Conservation (phyloP, 1,139 yeast species). For the Eremothecium cymbalariae region DNA sequence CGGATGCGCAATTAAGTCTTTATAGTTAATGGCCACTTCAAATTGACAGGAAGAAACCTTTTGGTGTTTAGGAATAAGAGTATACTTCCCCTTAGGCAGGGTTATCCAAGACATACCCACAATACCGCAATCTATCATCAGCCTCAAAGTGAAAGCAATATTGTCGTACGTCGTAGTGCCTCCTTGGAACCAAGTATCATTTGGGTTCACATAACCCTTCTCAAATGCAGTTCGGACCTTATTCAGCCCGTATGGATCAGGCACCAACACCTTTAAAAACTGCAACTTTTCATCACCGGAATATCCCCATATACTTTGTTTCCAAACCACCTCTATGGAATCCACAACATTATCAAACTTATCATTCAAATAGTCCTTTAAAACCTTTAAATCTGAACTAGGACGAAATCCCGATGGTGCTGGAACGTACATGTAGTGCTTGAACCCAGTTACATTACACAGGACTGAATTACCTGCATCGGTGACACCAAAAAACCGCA, state of each 20-base stretch:
- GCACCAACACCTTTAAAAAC: conserved; percentile 64
- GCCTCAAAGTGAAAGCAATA: conserved; percentile 71
- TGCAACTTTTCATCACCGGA: conserved; percentile 72
- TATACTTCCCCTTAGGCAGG: conserved; percentile 66
- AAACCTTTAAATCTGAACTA: conserved; percentile 42
- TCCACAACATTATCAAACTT: conserved; percentile 42
- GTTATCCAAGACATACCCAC: conserved; percentile 99
- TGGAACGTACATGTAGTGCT: conserved; percentile 87
- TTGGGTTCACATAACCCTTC: conserved; percentile 66
- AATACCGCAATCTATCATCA: conserved; percentile 86
- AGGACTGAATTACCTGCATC: conserved; percentile 78
- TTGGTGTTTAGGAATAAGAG: conserved; percentile 34
- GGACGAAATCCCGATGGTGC: conserved; percentile 50
- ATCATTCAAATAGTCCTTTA: conserved; percentile 43
- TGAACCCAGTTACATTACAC: conserved; percentile 82
- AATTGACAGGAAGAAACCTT: conserved; percentile 73
- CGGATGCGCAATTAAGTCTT: conserved; percentile 65
- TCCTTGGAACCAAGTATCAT: conserved; percentile 50
- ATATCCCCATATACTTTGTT: conserved; percentile 92
- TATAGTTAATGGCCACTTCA: conserved; percentile 65
- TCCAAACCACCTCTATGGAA: conserved; percentile 54
- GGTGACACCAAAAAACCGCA: conserved; percentile 90
- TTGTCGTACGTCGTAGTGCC: conserved; percentile 76
- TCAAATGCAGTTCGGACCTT: conserved; percentile 74
- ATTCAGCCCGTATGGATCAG: conserved; percentile 57